These are phyloP conservation scores for Nigrospora osmanthi DNA, from an alignment of 2,329 filamentous ascomycete genomes.

Conservation along the genomic window DNA sequence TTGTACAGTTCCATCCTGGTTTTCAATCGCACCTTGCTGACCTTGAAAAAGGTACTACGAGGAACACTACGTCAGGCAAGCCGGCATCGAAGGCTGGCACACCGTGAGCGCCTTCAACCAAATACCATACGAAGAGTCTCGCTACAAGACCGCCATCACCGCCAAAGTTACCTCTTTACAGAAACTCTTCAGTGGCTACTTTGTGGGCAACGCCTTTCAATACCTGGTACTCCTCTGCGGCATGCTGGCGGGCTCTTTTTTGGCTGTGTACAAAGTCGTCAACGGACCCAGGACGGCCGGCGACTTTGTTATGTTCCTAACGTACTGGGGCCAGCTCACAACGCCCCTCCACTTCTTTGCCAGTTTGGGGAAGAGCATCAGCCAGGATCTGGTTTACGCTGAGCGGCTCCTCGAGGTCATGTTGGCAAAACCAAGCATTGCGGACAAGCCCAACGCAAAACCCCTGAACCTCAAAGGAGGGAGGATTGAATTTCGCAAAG, in stretches of 20 bases:
- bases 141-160: constrained; percentile 43
- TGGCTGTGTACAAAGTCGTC: constrained; percentile 59
- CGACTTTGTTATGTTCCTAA: constrained; percentile 62
- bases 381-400: constrained; percentile 48
- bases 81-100: constrained; percentile 50
- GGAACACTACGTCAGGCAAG: constrained; percentile 46
- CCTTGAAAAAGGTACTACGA: constrained; percentile 30
- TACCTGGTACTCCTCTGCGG: constrained; percentile 61
- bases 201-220: constrained; percentile 46
- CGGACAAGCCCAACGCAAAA: constrained; percentile 41
- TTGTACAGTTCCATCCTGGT: constrained; percentile 3
- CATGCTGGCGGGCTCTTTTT: constrained; percentile 54
- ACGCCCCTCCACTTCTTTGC: constrained; percentile 65
- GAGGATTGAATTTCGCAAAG: constrained; percentile 44
- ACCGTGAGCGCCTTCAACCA: constrained; percentile 55
- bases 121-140: constrained; percentile 45
- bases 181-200: constrained; percentile 33
- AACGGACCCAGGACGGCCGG: constrained; percentile 53
- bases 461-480: constrained; percentile 44
- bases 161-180: constrained; percentile 28
- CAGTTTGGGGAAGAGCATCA: constrained; percentile 45
- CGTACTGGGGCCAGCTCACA: constrained; percentile 68
- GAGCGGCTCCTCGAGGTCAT: constrained; percentile 51
- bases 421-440: constrained; percentile 46
- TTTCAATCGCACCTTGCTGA: neutral